A percentile compares a stretch with the other conserved stretches of the same genome.
phyloP scores from a whole-genome alignment of 495 filamentous ascomycete genomes.

The Elasticomyces elasticus region DNA sequence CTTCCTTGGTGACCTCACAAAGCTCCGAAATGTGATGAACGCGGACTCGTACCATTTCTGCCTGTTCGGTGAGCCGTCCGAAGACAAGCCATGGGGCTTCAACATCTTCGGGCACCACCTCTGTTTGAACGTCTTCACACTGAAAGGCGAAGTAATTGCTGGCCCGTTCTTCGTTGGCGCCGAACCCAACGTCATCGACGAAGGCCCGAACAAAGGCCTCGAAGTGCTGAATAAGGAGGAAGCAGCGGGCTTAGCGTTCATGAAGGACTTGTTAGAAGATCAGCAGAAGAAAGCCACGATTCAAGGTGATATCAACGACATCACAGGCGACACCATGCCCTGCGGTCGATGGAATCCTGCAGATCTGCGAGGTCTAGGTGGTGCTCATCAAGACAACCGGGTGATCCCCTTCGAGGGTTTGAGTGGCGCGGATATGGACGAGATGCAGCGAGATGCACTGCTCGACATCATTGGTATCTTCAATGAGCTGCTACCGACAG shows the following conservation, averaged over 20 bases:
- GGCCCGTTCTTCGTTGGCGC: slow-evolving; percentile 67
- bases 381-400: slow-evolving; percentile 66
- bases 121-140: slow-evolving; percentile 57
- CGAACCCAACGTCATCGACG: slow-evolving; percentile 64
- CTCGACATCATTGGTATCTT: slow-evolving; percentile 49
- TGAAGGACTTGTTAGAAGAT: slow-evolving; percentile 49
- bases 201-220: slow-evolving; percentile 49
- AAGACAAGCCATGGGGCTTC: slow-evolving; percentile 54
- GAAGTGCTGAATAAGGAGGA: slow-evolving; percentile 59
- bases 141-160: slow-evolving; percentile 49
- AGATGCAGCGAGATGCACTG: slow-evolving; percentile 43
- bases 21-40: slow-evolving; percentile 54
- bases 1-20: slow-evolving; percentile 61
- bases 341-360: slow-evolving; percentile 17
- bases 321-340: slow-evolving; percentile 17
- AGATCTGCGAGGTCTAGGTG: slow-evolving; percentile 40
- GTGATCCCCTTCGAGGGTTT: slow-evolving; percentile 65
- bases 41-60: slow-evolving; percentile 66
- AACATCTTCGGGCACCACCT: slow-evolving; percentile 71
- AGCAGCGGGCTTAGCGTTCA: slow-evolving; percentile 49
- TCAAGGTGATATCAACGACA: slow-evolving; percentile 45
- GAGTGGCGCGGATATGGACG: slow-evolving; percentile 35
- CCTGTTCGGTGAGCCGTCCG: slow-evolving; percentile 48
- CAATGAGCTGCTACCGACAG: slow-evolving; percentile 51
- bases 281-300: slow-evolving; percentile 51